phyloP scores from a whole-genome alignment of 345 rosid species.

The Eucalyptus polybractea region DNA sequence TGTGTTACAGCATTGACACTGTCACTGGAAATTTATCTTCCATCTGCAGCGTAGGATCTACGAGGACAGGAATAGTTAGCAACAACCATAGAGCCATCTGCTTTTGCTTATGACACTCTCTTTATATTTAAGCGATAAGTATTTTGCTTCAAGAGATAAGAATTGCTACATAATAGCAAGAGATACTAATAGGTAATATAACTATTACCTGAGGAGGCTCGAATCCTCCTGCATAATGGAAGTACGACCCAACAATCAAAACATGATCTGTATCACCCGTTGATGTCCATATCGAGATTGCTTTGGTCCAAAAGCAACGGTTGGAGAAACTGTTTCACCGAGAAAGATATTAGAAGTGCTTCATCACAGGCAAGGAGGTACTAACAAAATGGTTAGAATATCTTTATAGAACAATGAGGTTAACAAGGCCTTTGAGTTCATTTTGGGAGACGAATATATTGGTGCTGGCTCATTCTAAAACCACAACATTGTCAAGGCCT shows the following conservation, averaged over 20 bases:
- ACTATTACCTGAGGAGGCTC: conserved; percentile 74
- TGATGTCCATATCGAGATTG: conserved; percentile 93
- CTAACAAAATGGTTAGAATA: background rate
- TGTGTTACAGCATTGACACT: background rate
- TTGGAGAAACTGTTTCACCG: conserved; percentile 53
- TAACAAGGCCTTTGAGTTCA: background rate
- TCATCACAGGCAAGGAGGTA: background rate
- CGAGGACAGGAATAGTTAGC: background rate
- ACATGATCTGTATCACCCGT: conserved; percentile 73
- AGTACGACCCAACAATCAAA: conserved; percentile 75
- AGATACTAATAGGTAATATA: background rate
- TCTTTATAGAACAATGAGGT: background rate
- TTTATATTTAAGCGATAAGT: background rate
- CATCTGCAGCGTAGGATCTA: background rate
- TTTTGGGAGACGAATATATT: background rate
- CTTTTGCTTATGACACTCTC: background rate
- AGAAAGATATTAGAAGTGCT: background rate
- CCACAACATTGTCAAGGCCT: background rate
- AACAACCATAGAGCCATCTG: background rate
- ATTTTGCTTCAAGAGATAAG: background rate
- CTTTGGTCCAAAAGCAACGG: conserved; percentile 87
- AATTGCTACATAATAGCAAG: background rate
- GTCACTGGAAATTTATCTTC: background rate
- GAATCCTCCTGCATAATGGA: conserved; percentile 84
- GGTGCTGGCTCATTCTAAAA: background rate